Evolutionary conservation across 345 rosid species (phyloP).

Genomic region (Acer yangbiense): DNA sequence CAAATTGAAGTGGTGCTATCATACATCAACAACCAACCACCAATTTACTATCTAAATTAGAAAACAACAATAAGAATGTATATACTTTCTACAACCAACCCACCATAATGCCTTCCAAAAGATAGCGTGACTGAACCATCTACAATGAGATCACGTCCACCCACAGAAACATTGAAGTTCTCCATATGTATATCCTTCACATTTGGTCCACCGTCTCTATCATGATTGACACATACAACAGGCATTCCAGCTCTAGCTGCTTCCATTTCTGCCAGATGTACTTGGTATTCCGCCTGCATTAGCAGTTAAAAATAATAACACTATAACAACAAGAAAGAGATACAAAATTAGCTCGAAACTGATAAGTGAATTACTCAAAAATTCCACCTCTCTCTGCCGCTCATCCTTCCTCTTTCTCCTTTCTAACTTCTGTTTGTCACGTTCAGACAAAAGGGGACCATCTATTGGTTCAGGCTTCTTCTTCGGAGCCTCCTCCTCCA

Average conservation of each 20-base stretch:
- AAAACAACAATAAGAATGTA: not conserved
- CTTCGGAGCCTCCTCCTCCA: slow-evolving; percentile 88
- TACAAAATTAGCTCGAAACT: not conserved
- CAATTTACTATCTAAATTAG: not conserved
- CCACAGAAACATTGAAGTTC: slow-evolving; percentile 88
- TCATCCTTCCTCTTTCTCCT: slow-evolving; percentile 96
- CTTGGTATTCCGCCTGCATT: slow-evolving; percentile 78
- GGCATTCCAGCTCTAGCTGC: slow-evolving; percentile 97
- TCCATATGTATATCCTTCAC: slow-evolving; percentile 94
- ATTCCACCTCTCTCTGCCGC: slow-evolving; percentile 83
- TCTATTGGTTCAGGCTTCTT: slow-evolving; percentile 89
- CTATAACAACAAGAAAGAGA: not conserved
- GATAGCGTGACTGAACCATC: slow-evolving; percentile 89
- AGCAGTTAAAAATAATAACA: slow-evolving; percentile 6
- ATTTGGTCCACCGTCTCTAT: slow-evolving; percentile 63
- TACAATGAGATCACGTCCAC: slow-evolving; percentile 96
- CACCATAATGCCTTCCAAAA: slow-evolving; percentile 96
- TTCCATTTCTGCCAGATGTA: slow-evolving; percentile 97
- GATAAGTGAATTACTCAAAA: not conserved
- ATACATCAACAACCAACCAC: slow-evolving; percentile 14
- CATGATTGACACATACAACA: slow-evolving; percentile 76
- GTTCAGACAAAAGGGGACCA: slow-evolving; percentile 85
- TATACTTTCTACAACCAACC: slow-evolving; percentile 28
- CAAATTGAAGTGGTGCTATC: slow-evolving; percentile 6
- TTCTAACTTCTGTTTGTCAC: slow-evolving; percentile 75